Base-by-base conservation (phyloP, 2,329 filamentous ascomycete species). In the Stagonosporopsis rhizophila region DNA sequence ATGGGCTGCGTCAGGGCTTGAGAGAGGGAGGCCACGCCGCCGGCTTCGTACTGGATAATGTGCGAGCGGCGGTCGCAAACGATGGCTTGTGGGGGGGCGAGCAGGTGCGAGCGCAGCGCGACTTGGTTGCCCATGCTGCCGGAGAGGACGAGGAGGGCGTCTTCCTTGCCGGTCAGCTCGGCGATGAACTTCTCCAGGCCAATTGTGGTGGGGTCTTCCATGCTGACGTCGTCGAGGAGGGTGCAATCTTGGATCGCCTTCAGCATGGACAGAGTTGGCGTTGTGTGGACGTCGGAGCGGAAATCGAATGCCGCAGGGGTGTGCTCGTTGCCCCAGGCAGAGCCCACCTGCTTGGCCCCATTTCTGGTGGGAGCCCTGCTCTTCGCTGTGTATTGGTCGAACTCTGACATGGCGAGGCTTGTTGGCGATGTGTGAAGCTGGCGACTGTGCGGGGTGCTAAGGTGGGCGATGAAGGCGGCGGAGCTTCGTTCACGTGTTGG, bases 101-200 rank as follows among this genome's bases (percentile, higher is more conserved):
- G 84, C 14, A 97, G 82, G 56, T 95, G 89, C 1, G 90, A 84
- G 35, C 93, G 87, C 38, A 96, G 82, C 0, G 89, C 88, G 17
- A 97, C 81, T 74, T 96, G 92, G 77, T 97, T 97, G 37, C 92
- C 92, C 92, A 96, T 96, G 4, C 93, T 96, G 3, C 94, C 94
- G 0, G 91, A 95, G 56, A 96, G 82, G 52, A 96, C 91, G 50
- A 96, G 87, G 4, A 97, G 81, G 0, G 85, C 89, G 7, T 86
- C 87, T 68, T 92, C 88, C 66, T 96, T 92, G 64, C 86, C 86
- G 0, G 91, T 85, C 3, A 96, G 82, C 28, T 83, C 72, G 17
- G 92, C 91, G 40, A 96, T 83, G 73, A 90, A 88, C 41, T 82
- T 78, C 75, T 97, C 90, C 37, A 98, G 85, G 22, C 85, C 82